These are phyloP conservation scores for Gossypium arboreum DNA, from an alignment of 345 rosid species.

Conservation along the genomic window DNA sequence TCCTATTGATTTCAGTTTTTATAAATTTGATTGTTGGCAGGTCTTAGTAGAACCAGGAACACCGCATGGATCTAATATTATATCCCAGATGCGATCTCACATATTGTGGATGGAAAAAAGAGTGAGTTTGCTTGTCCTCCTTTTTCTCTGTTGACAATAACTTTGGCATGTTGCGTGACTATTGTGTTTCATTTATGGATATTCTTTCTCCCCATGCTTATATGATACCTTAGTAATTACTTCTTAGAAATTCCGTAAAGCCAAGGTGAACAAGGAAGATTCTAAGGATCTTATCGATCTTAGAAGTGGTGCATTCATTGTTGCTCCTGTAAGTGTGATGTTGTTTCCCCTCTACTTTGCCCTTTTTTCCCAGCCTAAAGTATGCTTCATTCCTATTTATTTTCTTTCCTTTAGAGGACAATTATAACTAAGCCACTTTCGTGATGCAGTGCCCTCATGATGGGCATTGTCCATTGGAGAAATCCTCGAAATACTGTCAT, in stretches of 20 bases:
- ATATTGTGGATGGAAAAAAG: slow-evolving; percentile 96
- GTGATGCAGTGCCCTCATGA: slow-evolving; percentile 87
- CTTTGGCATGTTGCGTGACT: not conserved
- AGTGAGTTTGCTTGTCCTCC: slow-evolving; percentile 33
- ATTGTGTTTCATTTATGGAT: slow-evolving; percentile 9
- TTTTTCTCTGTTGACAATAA: not conserved
- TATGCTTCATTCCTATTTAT: not conserved
- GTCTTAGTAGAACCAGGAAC: slow-evolving; percentile 92
- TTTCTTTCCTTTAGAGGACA: slow-evolving; percentile 14
- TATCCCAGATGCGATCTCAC: slow-evolving; percentile 93
- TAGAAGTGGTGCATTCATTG: slow-evolving; percentile 67
- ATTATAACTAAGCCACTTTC: slow-evolving; percentile 15
- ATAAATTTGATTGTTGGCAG: slow-evolving; percentile 36
- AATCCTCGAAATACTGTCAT: slow-evolving; percentile 84
- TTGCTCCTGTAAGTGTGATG: slow-evolving; percentile 82
- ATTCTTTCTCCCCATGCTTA: slow-evolving; percentile 5
- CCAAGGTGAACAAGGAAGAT: slow-evolving; percentile 34
- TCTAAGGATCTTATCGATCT: slow-evolving; percentile 53
- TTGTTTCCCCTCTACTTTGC: not conserved
- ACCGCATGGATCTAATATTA: slow-evolving; percentile 85
- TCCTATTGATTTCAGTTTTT: not conserved
- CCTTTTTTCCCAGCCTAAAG: not conserved
- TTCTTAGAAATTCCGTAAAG: slow-evolving; percentile 63
- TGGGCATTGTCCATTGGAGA: slow-evolving; percentile 79
- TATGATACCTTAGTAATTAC: slow-evolving; percentile 17